Evolutionary conservation across 768 basidiomycete species (phyloP).

Genomic region (Tylopilus sp.): DNA sequence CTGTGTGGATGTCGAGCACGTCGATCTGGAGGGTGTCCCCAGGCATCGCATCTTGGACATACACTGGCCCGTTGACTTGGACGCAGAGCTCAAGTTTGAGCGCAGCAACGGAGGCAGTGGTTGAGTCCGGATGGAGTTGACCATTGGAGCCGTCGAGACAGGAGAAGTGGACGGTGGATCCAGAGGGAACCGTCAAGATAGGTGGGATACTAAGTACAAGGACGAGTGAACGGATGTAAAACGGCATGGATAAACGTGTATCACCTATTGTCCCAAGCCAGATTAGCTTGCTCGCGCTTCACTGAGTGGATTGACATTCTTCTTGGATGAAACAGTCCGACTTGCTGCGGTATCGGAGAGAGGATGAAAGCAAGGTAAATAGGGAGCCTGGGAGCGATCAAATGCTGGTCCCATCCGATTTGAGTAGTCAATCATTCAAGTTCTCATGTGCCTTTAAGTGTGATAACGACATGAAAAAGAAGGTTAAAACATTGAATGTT

Average conservation of each 20-base stretch:
- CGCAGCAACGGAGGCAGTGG: slow-evolving; percentile 32
- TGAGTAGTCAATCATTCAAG: slow-evolving; percentile 89
- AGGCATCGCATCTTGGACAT: slow-evolving; percentile 46
- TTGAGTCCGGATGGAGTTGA: slow-evolving; percentile 47
- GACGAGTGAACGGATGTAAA: neutral
- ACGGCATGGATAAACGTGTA: neutral
- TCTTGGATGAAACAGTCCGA: neutral
- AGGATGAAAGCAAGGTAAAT: slow-evolving; percentile 1
- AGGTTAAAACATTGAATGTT: too few relatives aligned
- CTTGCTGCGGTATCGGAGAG: neutral
- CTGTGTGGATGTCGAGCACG: slow-evolving; percentile 48
- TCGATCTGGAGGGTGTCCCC: slow-evolving; percentile 63
- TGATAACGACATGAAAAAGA: too few relatives aligned
- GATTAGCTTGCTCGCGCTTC: slow-evolving; percentile 48
- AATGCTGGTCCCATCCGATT: slow-evolving; percentile 50
- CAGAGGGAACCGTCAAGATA: slow-evolving; percentile 46
- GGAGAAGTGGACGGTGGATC: slow-evolving; percentile 53
- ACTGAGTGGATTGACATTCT: slow-evolving; percentile 52
- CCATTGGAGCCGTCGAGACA: slow-evolving; percentile 65
- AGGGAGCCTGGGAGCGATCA: neutral
- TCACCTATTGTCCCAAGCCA: slow-evolving; percentile 59
- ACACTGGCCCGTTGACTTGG: slow-evolving; percentile 61
- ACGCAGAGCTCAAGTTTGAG: slow-evolving; percentile 48
- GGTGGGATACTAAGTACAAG: slow-evolving; percentile 44
- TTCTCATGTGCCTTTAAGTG: too few relatives aligned